Evolutionary conservation across 352 stramenopile species (phyloP), one percentile per base, ranked within the genome.

Genomic region (Globisporangium rhizosaccharum): DNA sequence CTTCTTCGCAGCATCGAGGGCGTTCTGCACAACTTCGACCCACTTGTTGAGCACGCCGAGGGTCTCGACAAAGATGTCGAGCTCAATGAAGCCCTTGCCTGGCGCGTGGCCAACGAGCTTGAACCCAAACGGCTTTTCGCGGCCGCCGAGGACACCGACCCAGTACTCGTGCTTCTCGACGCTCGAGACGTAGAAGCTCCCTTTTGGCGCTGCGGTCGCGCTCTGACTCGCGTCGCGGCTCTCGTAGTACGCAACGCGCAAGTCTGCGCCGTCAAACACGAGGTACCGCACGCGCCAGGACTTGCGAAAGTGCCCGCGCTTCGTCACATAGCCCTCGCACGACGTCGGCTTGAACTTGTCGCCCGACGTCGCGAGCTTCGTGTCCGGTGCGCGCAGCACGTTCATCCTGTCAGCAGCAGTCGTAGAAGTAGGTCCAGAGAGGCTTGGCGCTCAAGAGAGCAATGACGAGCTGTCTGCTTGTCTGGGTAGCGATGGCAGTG

Each of bases 311-410:
- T 92, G 82, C 0, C 82, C 82, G 53, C 85, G 79, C 64, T 94
- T 94, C 47, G 79, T 94, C 56, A 94, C 82, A 65, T 94, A 94
- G 51, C 85, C 85, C 61, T 92, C 85, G 53, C 82, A 92, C 4
- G 81, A 92, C 15, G 82, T 92, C 23, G 79, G 78, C 46, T 75
- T 77, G 50, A 75, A 68, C 37, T 76, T 74, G 17, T 82, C 73
- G 20, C 9, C 26, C 30, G 51, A 53, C 33, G 51, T 65, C 15
- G 66, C 55, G 36, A 57, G 41, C 15, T 66, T 63, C 5, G 53
- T 60, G 30, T 78, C 63, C 7, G 71, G 70, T 9, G 82, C 66
- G n/a, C 76, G 77, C 42, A 88, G 60, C 51, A 90, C 82, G 65
- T 83, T 87, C 75, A 87, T 90, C 41, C 25, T 65, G 20, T 44